phyloP scores from a whole-genome alignment of 2,329 filamentous ascomycete genomes.

The Clarireedia monteithiana region DNA sequence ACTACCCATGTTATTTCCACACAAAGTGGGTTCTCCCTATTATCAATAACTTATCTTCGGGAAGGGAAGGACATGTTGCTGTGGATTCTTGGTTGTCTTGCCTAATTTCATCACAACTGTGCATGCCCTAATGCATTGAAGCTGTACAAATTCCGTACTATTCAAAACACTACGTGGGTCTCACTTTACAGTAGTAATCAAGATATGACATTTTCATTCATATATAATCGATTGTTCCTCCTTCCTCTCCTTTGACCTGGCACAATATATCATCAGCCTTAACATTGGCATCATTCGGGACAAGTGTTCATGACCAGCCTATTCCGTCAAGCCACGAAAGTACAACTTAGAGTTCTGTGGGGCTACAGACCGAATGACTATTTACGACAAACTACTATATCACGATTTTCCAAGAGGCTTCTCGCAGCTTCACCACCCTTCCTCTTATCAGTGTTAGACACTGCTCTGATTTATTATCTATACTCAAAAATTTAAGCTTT shows the following conservation, averaged over 20 bases:
- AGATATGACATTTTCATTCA: neutral
- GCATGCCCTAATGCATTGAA: slow-evolving; percentile 4
- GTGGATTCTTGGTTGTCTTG: slow-evolving; percentile 1
- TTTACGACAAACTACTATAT: slow-evolving; percentile 3
- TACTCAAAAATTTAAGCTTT: neutral
- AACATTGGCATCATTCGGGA: neutral
- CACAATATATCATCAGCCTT: neutral
- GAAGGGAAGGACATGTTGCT: neutral
- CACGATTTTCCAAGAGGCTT: slow-evolving; percentile 10
- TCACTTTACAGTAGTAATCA: neutral
- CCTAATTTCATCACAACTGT: slow-evolving; percentile 1
- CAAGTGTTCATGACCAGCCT: neutral
- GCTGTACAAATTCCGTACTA: neutral
- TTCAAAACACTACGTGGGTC: slow-evolving; percentile 8
- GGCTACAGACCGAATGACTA: slow-evolving; percentile 6
- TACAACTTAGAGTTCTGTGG: neutral
- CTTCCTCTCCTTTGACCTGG: neutral
- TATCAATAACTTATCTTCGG: slow-evolving; percentile 6
- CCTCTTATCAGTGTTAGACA: slow-evolving; percentile 2
- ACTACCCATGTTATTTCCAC: neutral
- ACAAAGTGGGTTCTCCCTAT: neutral
- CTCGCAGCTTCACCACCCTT: slow-evolving; percentile 5
- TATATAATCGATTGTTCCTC: slow-evolving; percentile 1
- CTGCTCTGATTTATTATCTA: neutral
- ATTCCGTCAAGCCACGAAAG: neutral